Base-by-base conservation (phyloP, 1,284 basidiomycete genomes). In the Pseudozyma sp. region DNA sequence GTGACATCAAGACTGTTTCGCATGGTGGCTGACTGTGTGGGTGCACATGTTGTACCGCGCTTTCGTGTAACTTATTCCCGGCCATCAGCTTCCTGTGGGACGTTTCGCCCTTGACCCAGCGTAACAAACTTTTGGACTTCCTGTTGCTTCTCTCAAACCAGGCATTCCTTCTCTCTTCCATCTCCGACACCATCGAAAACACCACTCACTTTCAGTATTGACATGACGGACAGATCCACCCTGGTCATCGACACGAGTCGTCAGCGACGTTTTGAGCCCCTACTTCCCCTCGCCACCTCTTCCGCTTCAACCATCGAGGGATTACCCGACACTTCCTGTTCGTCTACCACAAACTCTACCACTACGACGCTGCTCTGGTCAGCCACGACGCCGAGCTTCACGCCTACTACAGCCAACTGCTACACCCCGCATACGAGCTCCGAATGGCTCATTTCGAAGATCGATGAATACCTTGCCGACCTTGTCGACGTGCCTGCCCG, bases 241-340 rank as follows among this genome's bases (percentile, higher is more conserved):
- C 51, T 70, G 0, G 40, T 57, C 38, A 70, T 70, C 68, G 68
- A 70, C 42, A 65, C 68, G 58, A 64, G 58, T 70, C 61, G 68
- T 12, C 61, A 50, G 12, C 12, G 25, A 31, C 25, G 25, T 31
- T 31, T 31, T 3, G 3, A 31, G 25, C 25, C 25, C 25, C 25
- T 31, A 3, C 25, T 31, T 31, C 25, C 25, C 16, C 42, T 8
- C 43, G 12, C 31, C n/a, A 4, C 8, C 10, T 18, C 8, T n/a
- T 13, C 21, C 14, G 10, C 43, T 40, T 12, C 19, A 34, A 42
- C 18, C 42, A 4, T 11, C 1, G 16, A 36, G 8, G 18, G 4
- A 0, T 47, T 52, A 6, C 48, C 60, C 0, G 35, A 21, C 35
- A 60, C 61, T 0, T 55, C 60, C 12, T 39, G 48, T 38, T 36